These are phyloP conservation scores for Rhytidiadelphus loreus DNA, from an alignment of 225 moss, liverwort and hornwort species.

Conservation along the genomic window DNA sequence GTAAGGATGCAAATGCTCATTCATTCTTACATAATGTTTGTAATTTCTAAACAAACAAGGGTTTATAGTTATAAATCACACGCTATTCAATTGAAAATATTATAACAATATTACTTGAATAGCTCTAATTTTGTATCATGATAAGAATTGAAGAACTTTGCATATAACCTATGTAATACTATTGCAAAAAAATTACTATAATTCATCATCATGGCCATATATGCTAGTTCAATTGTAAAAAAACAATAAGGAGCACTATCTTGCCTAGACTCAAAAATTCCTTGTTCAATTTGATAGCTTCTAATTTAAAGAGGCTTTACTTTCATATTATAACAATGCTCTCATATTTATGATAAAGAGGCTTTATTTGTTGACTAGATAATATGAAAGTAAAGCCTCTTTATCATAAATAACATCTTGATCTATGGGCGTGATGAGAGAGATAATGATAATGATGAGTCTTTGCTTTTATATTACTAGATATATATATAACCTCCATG, in stretches of 20 bases:
- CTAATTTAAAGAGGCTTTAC: no score
- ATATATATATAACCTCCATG: not conserved
- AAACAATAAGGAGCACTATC: accelerated
- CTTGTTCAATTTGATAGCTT: not conserved
- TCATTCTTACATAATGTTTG: not conserved
- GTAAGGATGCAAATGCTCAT: not conserved
- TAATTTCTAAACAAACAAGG: not conserved
- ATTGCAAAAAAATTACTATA: accelerated
- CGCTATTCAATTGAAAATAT: not conserved
- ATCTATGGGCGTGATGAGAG: accelerated
- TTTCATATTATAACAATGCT: no score
- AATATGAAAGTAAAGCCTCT: not conserved
- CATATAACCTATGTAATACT: not conserved
- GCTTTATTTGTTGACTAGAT: accelerated
- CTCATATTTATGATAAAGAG: no score
- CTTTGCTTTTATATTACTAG: not conserved
- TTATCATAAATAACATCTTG: not conserved
- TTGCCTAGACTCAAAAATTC: no score
- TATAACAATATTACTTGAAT: not conserved
- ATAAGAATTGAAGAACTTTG: not conserved
- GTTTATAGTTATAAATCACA: not conserved
- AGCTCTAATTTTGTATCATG: accelerated
- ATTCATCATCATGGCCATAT: not conserved
- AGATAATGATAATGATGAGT: not conserved
- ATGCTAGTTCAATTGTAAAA: not conserved